Evolutionary conservation across 106 monocot species (phyloP).

Genomic region (Xerophyta viscosa): DNA sequence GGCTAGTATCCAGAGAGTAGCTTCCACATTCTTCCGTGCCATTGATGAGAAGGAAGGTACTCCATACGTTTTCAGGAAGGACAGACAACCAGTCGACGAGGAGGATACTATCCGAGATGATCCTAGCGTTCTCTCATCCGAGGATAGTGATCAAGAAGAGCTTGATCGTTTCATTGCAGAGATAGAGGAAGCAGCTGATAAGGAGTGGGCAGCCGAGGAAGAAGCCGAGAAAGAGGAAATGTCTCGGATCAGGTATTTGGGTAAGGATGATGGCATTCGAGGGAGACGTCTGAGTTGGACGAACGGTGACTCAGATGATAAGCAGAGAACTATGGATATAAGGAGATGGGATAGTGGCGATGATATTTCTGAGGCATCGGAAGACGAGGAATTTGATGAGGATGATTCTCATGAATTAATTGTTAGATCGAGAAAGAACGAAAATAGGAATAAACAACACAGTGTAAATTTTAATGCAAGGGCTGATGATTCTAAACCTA

Average conservation of each 20-base stretch:
- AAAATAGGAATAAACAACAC: not conserved
- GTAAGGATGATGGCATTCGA: constrained; percentile 34
- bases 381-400: constrained; percentile 33
- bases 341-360: constrained; percentile 38
- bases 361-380: constrained; percentile 33
- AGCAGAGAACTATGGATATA: constrained; percentile 19
- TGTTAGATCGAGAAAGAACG: constrained; percentile 3
- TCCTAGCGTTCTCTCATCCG: constrained; percentile 22
- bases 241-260: constrained; percentile 68
- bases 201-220: constrained; percentile 87
- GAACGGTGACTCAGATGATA: constrained; percentile 20
- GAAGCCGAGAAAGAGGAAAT: constrained; percentile 82
- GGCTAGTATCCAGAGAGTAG: constrained; percentile 96
- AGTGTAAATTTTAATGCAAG: not conserved
- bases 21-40: constrained; percentile 92
- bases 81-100: constrained; percentile 14
- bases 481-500: not conserved
- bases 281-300: constrained; percentile 32
- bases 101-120: constrained; percentile 18
- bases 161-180: constrained; percentile 93
- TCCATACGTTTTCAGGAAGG: constrained; percentile 72
- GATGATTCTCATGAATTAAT: constrained; percentile 3
- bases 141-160: constrained; percentile 98
- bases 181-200: constrained; percentile 83
- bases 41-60: constrained; percentile 98